Conservation (phyloP, 1,139 yeast genomes). For the Zygoascus meyerae region DNA sequence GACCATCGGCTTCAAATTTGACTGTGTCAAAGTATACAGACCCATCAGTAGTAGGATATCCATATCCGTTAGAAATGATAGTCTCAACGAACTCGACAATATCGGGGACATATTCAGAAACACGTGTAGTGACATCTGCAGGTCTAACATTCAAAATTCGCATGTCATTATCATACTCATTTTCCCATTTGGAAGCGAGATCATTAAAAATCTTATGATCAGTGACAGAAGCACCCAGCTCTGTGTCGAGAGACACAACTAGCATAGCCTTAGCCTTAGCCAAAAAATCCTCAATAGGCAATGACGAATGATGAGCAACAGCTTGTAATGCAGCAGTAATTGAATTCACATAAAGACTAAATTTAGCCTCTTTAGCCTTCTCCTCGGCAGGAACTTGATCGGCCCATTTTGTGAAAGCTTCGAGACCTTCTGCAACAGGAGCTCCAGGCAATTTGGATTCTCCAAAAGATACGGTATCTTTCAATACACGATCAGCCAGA, state of each 20-base stretch:
- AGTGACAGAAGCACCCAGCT: constrained; percentile 67
- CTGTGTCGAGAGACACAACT: constrained; percentile 64
- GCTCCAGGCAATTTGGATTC: constrained; percentile 46
- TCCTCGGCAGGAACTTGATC: constrained; percentile 44
- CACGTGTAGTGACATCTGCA: constrained; percentile 84
- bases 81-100: constrained; percentile 71
- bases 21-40: constrained; percentile 92
- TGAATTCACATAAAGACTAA: constrained; percentile 77
- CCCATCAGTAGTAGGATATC: constrained; percentile 76
- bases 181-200: constrained; percentile 87
- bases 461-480: constrained; percentile 47
- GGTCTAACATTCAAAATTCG: constrained; percentile 72
- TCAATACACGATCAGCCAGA: constrained; percentile 39
- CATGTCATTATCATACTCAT: constrained; percentile 82
- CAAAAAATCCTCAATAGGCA: constrained; percentile 41
- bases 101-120: constrained; percentile 94
- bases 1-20: constrained; percentile 69
- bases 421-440: constrained; percentile 22
- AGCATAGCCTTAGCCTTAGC: constrained; percentile 60
- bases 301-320: constrained; percentile 20
- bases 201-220: constrained; percentile 80
- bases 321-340: constrained; percentile 47
- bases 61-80: constrained; percentile 75
- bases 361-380: constrained; percentile 62
- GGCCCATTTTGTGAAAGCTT: constrained; percentile 50